A percentile compares a stretch with the other conserved stretches of the same genome.
These are phyloP conservation scores for Echites panduratus DNA, from an alignment of 257 asterid species.

Conservation along the genomic window DNA sequence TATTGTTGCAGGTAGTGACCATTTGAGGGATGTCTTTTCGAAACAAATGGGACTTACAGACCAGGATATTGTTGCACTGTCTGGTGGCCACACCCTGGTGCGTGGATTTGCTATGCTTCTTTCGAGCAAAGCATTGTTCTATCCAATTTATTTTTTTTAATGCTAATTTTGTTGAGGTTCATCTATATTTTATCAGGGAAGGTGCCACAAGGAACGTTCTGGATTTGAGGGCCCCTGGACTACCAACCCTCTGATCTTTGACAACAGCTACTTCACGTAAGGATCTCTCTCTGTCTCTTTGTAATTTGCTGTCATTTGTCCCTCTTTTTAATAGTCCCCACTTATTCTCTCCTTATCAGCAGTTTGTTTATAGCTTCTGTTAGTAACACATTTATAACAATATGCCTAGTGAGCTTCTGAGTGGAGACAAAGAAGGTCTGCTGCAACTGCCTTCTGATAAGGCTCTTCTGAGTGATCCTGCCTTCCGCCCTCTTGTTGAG, in stretches of 20 bases:
- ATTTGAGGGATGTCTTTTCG: constrained; percentile 73
- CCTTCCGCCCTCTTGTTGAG: constrained; percentile 65
- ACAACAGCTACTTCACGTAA: constrained; percentile 69
- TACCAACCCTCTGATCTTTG: constrained; percentile 66
- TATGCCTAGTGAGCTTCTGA: constrained; percentile 53
- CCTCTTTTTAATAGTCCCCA: neutral
- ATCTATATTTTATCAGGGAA: constrained; percentile 36
- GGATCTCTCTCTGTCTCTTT: neutral
- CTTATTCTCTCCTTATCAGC: neutral
- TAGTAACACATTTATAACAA: neutral
- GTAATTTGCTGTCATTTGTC: neutral
- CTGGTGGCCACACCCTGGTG: constrained; percentile 93
- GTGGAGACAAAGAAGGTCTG: constrained; percentile 72
- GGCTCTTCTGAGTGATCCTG: constrained; percentile 60
- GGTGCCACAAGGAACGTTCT: constrained; percentile 86
- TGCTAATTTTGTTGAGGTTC: neutral
- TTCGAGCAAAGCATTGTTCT: neutral
- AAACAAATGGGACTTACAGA: constrained; percentile 86
- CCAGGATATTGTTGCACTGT: constrained; percentile 71
- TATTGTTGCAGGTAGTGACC: constrained; percentile 55
- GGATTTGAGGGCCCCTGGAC: constrained; percentile 97
- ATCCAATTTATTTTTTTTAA: too few species aligned
- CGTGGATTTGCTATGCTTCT: constrained; percentile 11
- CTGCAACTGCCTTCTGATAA: constrained; percentile 75
- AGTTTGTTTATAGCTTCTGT: neutral